Conservation (phyloP, 441 rosid genomes). For the Pelargonium fulgidum region DNA sequence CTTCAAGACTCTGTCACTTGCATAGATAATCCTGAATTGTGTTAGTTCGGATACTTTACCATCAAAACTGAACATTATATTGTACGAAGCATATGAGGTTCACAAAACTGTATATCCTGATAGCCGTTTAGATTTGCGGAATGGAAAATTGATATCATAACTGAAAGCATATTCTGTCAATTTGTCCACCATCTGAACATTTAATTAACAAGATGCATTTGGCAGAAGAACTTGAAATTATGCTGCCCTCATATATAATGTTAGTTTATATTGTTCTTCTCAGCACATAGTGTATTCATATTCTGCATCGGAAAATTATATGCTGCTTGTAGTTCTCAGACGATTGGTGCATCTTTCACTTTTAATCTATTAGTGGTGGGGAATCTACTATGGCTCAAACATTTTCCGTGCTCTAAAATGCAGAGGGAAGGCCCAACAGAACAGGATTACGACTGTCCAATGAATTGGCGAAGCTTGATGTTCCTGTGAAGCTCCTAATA, state of each 20-base stretch:
- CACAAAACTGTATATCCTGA: no score
- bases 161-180: no score
- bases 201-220: no score
- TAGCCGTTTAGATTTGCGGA: no score
- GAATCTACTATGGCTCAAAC: not conserved
- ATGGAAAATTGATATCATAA: no score
- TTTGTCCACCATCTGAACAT: no score
- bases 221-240: no score
- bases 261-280: not conserved
- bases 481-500: conserved; percentile 78
- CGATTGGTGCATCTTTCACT: not conserved
- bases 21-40: not conserved
- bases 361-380: not conserved
- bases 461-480: conserved; percentile 76
- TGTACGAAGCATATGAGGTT: not conserved
- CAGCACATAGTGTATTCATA: not conserved
- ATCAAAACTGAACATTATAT: not conserved
- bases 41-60: not conserved
- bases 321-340: not conserved
- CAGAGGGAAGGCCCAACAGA: conserved; percentile 92
- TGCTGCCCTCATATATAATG: not conserved
- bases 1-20: conserved; percentile 12
- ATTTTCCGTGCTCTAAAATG: conserved; percentile 9
- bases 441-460: conserved; percentile 69
- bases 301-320: not conserved